phyloP scores from a whole-genome alignment of 192 early-diverging fungal species.

The Rhizophagus clarus region DNA sequence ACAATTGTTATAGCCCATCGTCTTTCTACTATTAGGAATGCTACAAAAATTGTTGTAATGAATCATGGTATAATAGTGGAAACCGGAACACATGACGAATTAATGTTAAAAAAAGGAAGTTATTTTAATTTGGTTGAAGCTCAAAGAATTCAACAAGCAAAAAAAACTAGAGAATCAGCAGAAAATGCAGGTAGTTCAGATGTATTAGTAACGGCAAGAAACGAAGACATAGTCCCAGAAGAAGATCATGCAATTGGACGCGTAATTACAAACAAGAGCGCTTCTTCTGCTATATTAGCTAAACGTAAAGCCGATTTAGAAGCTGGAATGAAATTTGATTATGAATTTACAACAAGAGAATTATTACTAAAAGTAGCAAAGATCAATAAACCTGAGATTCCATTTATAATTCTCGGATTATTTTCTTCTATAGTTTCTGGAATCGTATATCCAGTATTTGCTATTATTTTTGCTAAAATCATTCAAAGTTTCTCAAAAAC shows the following conservation, averaged over 20 bases:
- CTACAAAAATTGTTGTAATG: constrained; percentile 82
- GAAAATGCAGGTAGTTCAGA: background rate
- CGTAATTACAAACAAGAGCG: constrained; percentile 1
- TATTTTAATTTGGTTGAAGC: constrained; percentile 60
- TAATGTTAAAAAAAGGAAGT: constrained; percentile 57
- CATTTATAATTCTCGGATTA: constrained; percentile 4
- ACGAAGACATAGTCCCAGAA: constrained; percentile 10
- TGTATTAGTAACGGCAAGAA: background rate
- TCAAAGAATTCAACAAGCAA: constrained; percentile 52
- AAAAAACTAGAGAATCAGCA: constrained; percentile 25
- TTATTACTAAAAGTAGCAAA: constrained; percentile 10
- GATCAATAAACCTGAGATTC: constrained; percentile 20
- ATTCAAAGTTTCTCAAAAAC: constrained; percentile 28
- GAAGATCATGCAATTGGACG: constrained; percentile 18
- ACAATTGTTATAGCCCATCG: constrained; percentile 88
- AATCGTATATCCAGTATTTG: constrained; percentile 69
- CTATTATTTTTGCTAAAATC: constrained; percentile 62
- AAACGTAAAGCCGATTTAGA: constrained; percentile 25
- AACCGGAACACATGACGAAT: constrained; percentile 68
- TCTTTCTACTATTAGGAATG: constrained; percentile 80
- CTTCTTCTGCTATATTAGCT: constrained; percentile 11
- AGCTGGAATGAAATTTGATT: constrained; percentile 3
- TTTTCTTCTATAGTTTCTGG: constrained; percentile 11
- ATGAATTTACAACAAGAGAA: constrained; percentile 21
- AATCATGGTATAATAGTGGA: constrained; percentile 64